A percentile compares a stretch with the other conserved stretches of the same genome.
Evolutionary conservation across 1,284 basidiomycete genomes (phyloP).

Genomic region (Microbotryum saponariae): DNA sequence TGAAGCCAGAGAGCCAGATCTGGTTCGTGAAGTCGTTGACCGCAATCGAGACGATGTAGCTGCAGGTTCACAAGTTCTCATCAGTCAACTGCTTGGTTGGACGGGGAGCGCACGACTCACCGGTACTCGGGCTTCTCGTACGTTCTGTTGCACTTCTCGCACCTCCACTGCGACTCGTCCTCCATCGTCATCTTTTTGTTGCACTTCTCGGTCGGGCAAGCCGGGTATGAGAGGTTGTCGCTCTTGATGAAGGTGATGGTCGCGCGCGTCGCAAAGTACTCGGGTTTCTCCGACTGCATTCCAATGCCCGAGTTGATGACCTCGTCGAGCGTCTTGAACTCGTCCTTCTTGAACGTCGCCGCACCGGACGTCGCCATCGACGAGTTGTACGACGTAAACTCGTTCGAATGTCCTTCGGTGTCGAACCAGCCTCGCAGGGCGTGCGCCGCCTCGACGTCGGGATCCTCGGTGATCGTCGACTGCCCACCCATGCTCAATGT

Average conservation of each 20-base stretch:
- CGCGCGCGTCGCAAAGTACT: constrained; percentile 74
- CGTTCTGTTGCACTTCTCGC: constrained; percentile 83
- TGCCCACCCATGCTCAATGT: constrained; percentile 64
- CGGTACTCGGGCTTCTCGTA: constrained; percentile 71
- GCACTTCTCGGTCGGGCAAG: constrained; percentile 72
- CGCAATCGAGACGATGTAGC: constrained; percentile 83
- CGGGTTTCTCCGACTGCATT: constrained; percentile 54
- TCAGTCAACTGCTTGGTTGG: no score
- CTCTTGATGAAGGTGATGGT: constrained; percentile 83
- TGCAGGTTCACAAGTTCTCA: constrained; percentile 37
- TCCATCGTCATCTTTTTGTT: constrained; percentile 82
- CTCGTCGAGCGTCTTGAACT: constrained; percentile 68
- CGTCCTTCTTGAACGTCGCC: constrained; percentile 56
- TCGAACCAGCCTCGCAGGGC: constrained; percentile 84
- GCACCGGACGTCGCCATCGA: constrained; percentile 38
- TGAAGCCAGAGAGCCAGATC: constrained; percentile 91
- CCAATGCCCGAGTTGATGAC: constrained; percentile 61
- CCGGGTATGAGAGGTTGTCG: constrained; percentile 83
- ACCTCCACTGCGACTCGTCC: constrained; percentile 63
- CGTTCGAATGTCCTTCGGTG: constrained; percentile 52
- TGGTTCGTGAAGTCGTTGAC: constrained; percentile 82
- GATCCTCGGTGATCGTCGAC: constrained; percentile 71
- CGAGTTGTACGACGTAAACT: constrained; percentile 61
- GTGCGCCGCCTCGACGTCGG: constrained; percentile 81
- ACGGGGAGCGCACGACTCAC: constrained; percentile 45